A percentile compares a stretch with the other conserved stretches of the same genome.
Conservation (phyloP, 169 alveolate genomes). For the Ichthyophthirius multifiliis region DNA sequence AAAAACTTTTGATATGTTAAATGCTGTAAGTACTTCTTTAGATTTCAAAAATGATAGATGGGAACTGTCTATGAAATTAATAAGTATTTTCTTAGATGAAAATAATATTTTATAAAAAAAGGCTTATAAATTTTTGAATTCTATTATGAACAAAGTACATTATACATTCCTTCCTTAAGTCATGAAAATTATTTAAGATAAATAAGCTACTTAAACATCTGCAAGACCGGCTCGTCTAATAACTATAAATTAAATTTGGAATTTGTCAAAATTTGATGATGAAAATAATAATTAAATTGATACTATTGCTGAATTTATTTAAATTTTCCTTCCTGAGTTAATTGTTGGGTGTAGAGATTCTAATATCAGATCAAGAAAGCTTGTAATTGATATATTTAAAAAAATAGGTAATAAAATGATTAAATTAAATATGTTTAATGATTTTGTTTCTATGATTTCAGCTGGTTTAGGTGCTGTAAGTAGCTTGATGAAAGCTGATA, state of each 20-base stretch:
- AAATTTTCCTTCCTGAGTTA: slow-evolving; percentile 34
- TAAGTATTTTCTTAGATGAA: slow-evolving; percentile 7
- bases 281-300: background rate
- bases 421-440: slow-evolving; percentile 5
- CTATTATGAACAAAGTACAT: slow-evolving; percentile 26
- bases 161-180: slow-evolving; percentile 15
- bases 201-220: slow-evolving; percentile 9
- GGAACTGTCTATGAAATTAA: slow-evolving; percentile 25
- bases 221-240: slow-evolving; percentile 23
- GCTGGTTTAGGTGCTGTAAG: slow-evolving; percentile 42
- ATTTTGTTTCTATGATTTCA: slow-evolving; percentile 34
- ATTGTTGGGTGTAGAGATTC: slow-evolving; percentile 35
- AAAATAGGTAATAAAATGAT: slow-evolving; percentile 25
- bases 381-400: background rate
- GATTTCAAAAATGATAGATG: slow-evolving; percentile 21
- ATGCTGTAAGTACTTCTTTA: slow-evolving; percentile 9
- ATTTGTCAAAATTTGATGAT: background rate
- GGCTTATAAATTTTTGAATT: slow-evolving; percentile 22
- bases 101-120: slow-evolving; percentile 14
- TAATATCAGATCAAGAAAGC: slow-evolving; percentile 19
- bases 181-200: background rate
- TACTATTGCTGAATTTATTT: slow-evolving; percentile 19
- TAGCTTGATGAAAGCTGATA: slow-evolving; percentile 39
- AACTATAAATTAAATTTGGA: background rate
- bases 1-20: slow-evolving; percentile 27